Percentiles rank a stretch among this genome's conserved stretches.
phyloP scores from a whole-genome alignment of 208 protist genomes.

The Novymonas esmeraldas region DNA sequence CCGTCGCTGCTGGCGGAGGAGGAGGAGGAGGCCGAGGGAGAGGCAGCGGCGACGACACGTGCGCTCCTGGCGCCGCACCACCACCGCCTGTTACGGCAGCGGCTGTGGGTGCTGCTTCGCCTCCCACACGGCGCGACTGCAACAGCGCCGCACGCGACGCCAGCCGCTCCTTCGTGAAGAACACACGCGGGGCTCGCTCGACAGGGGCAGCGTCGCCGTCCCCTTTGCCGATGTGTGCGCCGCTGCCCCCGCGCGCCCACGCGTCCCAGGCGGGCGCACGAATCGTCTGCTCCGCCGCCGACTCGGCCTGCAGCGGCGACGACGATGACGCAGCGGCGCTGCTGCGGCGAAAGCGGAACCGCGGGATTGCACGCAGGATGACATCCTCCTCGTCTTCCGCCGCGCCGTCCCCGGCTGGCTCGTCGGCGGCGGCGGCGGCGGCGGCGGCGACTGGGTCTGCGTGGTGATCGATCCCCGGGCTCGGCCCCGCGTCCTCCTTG shows the following conservation, averaged over 20 bases:
- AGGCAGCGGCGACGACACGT: no score
- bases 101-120: neutral
- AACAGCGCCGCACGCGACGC: slow-evolving; percentile 29
- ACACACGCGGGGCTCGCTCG: slow-evolving; percentile 17
- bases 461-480: neutral
- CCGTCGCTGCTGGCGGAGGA: neutral
- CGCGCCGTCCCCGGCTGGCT: neutral
- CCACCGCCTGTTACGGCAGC: neutral
- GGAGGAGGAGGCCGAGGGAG: slow-evolving; percentile 5
- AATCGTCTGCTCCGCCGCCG: neutral
- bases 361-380: slow-evolving; percentile 15
- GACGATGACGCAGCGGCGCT: neutral
- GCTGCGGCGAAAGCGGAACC: slow-evolving; percentile 26
- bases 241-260: slow-evolving; percentile 12
- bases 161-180: slow-evolving; percentile 35
- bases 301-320: neutral
- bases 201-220: neutral
- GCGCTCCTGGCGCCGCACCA: neutral
- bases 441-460: no score
- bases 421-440: no score
- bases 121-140: slow-evolving; percentile 15
- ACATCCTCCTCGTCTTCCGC: slow-evolving; percentile 11
- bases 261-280: slow-evolving; percentile 9
- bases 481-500: neutral
- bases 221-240: neutral